These are phyloP conservation scores for Ceratocystis destructans DNA, from an alignment of 2,329 filamentous ascomycete species.

Conservation along the genomic window DNA sequence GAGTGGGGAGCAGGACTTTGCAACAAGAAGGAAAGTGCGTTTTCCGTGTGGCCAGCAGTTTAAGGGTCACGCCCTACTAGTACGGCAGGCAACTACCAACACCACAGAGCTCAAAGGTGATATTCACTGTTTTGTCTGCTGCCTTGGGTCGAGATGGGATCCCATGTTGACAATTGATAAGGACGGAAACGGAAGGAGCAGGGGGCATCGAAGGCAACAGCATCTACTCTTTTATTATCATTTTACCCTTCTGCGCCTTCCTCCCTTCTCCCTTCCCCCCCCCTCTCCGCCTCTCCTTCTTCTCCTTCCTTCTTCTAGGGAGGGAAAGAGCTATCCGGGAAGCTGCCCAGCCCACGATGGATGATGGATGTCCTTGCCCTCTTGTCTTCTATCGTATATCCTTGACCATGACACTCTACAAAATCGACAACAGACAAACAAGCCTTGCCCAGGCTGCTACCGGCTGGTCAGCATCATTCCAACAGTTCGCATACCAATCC, in stretches of 20 bases:
- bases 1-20: neutral
- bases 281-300: no score
- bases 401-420: neutral
- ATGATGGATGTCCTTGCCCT: neutral
- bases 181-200: neutral
- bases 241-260: neutral
- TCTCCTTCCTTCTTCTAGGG: neutral
- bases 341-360: neutral
- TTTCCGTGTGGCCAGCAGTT: neutral
- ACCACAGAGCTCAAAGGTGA: neutral
- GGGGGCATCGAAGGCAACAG: neutral
- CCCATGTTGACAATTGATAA: conserved; percentile 1
- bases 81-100: neutral
- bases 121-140: neutral
- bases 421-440: neutral
- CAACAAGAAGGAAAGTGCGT: neutral
- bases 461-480: neutral
- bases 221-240: neutral
- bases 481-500: no score
- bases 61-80: neutral
- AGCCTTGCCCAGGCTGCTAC: neutral
- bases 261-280: neutral
- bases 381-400: neutral
- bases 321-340: neutral
- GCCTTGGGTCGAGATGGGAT: neutral